A percentile compares a stretch with the other conserved stretches of the same genome.
phyloP scores from a whole-genome alignment of 2,329 filamentous ascomycete species.

The Epichloe gansuensis region DNA sequence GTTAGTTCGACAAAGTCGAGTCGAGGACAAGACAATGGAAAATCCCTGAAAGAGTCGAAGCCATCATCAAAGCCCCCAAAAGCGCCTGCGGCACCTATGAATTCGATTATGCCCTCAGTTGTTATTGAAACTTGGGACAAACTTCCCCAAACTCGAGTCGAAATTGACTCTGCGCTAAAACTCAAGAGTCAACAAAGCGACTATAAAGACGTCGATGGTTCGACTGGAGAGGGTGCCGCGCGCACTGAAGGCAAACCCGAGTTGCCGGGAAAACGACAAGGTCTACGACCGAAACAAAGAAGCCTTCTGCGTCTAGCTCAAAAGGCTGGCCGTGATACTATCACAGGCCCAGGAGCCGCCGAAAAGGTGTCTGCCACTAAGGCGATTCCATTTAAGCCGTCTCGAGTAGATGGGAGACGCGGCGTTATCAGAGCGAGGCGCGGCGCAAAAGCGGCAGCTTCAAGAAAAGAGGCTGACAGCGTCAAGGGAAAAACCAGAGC shows the following conservation, averaged over 20 bases:
- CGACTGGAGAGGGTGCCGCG: not conserved
- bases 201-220: not conserved
- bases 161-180: not conserved
- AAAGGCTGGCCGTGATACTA: not conserved
- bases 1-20: not conserved
- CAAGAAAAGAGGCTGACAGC: not conserved
- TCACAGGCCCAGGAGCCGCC: not conserved
- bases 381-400: not conserved
- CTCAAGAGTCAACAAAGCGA: not conserved
- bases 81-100: not conserved
- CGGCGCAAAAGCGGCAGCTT: not conserved
- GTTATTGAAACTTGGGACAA: too few relatives aligned
- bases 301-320: not conserved
- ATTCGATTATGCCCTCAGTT: too few relatives aligned
- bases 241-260: not conserved
- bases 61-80: not conserved
- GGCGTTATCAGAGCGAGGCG: not conserved
- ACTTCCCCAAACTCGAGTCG: not conserved
- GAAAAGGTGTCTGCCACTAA: not conserved
- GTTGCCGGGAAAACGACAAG: not conserved
- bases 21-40: not conserved
- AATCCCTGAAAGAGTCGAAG: not conserved
- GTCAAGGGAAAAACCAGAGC: too few relatives aligned
- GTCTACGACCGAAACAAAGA: not conserved
- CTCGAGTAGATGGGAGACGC: not conserved